Percentiles rank a stretch among this genome's conserved stretches.
Conservation (phyloP, 2,329 filamentous ascomycete genomes). For the Sphaerulina populicola region DNA sequence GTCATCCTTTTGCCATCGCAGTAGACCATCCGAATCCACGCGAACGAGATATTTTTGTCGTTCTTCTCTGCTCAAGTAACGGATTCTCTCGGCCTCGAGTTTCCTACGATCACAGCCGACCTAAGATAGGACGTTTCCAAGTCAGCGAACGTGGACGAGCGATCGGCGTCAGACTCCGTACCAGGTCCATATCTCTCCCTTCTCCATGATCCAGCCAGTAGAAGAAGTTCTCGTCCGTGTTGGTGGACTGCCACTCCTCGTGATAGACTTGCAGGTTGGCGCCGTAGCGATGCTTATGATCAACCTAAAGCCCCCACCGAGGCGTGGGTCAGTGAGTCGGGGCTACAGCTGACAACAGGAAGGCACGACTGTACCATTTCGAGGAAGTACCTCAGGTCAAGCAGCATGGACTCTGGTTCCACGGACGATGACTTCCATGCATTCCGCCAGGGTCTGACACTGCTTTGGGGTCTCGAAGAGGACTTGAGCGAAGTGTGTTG, state of each 20-base stretch:
- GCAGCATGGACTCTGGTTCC: slow-evolving; percentile 51
- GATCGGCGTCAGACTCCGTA: background rate
- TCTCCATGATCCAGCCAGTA: slow-evolving; percentile 78
- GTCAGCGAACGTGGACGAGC: background rate
- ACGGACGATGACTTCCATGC: slow-evolving; percentile 43
- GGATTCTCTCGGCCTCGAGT: slow-evolving; percentile 68
- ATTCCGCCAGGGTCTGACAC: slow-evolving; percentile 2
- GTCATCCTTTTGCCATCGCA: slow-evolving; percentile 81
- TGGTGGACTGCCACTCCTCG: slow-evolving; percentile 65
- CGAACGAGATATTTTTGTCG: slow-evolving; percentile 70
- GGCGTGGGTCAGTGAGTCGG: background rate
- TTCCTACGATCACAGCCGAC: slow-evolving; percentile 29
- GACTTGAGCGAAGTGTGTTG: slow-evolving; percentile 23
- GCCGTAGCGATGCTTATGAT: slow-evolving; percentile 73
- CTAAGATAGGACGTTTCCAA: background rate
- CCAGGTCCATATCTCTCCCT: slow-evolving; percentile 60
- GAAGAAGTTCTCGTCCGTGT: slow-evolving; percentile 79
- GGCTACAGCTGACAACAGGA: background rate
- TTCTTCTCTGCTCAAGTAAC: slow-evolving; percentile 78
- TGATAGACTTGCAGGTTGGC: slow-evolving; percentile 75
- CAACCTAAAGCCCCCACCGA: slow-evolving; percentile 13
- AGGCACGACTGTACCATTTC: slow-evolving; percentile 52
- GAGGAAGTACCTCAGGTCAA: slow-evolving; percentile 76
- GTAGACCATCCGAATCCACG: slow-evolving; percentile 61
- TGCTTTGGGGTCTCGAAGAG: slow-evolving; percentile 46